phyloP scores from a whole-genome alignment of 2,329 filamentous ascomycete species.

The Emergomyces orientalis region DNA sequence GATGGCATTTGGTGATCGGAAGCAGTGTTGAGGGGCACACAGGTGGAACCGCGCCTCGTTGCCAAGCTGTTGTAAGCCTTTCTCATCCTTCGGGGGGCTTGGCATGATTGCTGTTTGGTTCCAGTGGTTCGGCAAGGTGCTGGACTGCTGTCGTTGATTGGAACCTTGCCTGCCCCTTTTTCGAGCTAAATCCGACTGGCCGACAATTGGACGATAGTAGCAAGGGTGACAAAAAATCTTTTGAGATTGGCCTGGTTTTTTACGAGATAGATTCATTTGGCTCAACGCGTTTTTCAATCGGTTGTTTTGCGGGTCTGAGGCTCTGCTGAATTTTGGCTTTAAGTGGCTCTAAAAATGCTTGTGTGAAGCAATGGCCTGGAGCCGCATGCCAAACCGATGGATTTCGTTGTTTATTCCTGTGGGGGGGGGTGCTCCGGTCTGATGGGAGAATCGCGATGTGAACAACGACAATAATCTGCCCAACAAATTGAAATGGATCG shows the following conservation, averaged over 20 bases:
- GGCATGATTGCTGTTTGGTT: neutral
- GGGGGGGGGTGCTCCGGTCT: neutral
- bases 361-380: neutral
- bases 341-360: neutral
- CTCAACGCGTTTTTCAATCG: neutral
- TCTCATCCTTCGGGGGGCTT: neutral
- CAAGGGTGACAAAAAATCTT: neutral
- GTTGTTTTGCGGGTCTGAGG: neutral
- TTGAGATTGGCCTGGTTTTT: neutral
- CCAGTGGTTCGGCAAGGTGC: too few relatives aligned
- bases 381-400: neutral
- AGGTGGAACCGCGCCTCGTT: neutral
- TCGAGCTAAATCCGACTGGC: neutral
- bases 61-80: neutral
- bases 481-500: neutral
- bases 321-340: neutral
- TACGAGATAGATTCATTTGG: neutral
- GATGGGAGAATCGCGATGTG: neutral
- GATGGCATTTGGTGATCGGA: neutral
- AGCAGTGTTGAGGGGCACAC: neutral
- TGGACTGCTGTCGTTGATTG: neutral
- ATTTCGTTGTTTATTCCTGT: neutral
- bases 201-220: neutral
- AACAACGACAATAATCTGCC: neutral
- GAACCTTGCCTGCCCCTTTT: neutral